A percentile compares a stretch with the other conserved stretches of the same genome.
Evolutionary conservation across 257 asterid species (phyloP).

Genomic region (Lycium ferocissimum): DNA sequence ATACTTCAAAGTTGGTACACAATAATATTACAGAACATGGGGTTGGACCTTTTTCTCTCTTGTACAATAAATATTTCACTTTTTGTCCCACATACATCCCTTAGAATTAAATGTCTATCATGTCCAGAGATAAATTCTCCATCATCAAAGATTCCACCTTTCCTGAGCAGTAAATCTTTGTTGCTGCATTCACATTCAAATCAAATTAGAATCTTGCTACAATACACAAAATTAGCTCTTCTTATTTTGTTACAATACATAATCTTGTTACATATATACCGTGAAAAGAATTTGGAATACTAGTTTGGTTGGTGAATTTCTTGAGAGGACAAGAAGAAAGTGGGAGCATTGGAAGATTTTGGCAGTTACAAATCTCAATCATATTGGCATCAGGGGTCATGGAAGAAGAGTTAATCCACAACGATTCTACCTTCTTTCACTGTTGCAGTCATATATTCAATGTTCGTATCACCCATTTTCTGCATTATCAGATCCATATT

Average conservation of each 20-base stretch:
- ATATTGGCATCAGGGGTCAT: slow-evolving; percentile 62
- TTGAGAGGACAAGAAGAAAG: slow-evolving; percentile 68
- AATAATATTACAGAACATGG: too few relatives aligned
- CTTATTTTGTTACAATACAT: too few relatives aligned
- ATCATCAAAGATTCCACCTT: slow-evolving; percentile 74
- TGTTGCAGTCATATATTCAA: slow-evolving; percentile 67
- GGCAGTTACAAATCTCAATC: slow-evolving; percentile 85
- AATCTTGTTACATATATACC: slow-evolving; percentile 40
- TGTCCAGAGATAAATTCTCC: slow-evolving; percentile 69
- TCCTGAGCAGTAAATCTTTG: slow-evolving; percentile 43
- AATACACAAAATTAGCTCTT: too few relatives aligned
- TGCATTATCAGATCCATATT: slow-evolving; percentile 57
- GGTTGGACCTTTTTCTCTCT: too few relatives aligned
- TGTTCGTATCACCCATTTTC: slow-evolving; percentile 56
- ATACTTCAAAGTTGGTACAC: too few relatives aligned
- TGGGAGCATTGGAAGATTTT: slow-evolving; percentile 76
- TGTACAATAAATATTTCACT: too few relatives aligned
- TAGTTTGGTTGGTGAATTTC: slow-evolving; percentile 29
- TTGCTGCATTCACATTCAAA: neutral
- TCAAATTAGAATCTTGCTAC: neutral
- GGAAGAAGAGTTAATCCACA: slow-evolving; percentile 87
- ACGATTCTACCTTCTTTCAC: slow-evolving; percentile 77
- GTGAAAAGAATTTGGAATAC: slow-evolving; percentile 27
- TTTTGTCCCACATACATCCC: neutral
- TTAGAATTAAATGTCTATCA: slow-evolving; percentile 65